Evolutionary conservation across 1,284 basidiomycete genomes (phyloP).

Genomic region (Laetiporus sulphureus): DNA sequence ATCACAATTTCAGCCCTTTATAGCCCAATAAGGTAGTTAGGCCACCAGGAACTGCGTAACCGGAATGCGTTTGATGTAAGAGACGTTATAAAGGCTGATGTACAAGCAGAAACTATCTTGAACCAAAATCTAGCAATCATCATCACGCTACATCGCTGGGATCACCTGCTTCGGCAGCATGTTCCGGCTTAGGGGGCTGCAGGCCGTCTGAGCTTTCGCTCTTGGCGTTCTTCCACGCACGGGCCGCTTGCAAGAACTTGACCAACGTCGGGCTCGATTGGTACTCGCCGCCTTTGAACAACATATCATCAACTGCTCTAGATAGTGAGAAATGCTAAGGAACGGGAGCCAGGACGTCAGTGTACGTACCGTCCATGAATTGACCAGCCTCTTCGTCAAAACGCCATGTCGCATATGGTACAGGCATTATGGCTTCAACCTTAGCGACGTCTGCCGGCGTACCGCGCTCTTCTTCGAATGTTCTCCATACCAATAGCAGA

Average conservation of each 20-base stretch:
- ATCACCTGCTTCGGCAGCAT: no score
- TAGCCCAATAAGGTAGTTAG: no score
- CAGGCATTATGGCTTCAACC: conserved; percentile 88
- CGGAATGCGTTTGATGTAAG: no score
- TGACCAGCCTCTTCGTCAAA: conserved; percentile 80
- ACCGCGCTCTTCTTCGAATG: conserved; percentile 80
- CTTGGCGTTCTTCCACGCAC: conserved; percentile 65
- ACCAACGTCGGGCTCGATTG: conserved; percentile 88
- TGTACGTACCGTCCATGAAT: conserved; percentile 79
- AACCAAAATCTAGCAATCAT: no score
- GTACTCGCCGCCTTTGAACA: conserved; percentile 91
- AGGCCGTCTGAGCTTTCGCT: background rate
- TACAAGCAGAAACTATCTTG: no score
- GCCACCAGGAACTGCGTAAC: no score
- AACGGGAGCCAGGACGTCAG: conserved; percentile 27
- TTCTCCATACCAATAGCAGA: conserved; percentile 89
- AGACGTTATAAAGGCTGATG: no score
- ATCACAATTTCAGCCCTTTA: no score
- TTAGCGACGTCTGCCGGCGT: conserved; percentile 60
- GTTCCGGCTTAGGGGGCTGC: no score
- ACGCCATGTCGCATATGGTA: conserved; percentile 83
- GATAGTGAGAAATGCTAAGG: conserved; percentile 30
- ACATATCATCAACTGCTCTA: conserved; percentile 67
- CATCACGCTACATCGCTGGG: no score
- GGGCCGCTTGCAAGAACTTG: conserved; percentile 92